Conservation (phyloP, 2,329 filamentous ascomycete species). For the Fusarium penzigii region DNA sequence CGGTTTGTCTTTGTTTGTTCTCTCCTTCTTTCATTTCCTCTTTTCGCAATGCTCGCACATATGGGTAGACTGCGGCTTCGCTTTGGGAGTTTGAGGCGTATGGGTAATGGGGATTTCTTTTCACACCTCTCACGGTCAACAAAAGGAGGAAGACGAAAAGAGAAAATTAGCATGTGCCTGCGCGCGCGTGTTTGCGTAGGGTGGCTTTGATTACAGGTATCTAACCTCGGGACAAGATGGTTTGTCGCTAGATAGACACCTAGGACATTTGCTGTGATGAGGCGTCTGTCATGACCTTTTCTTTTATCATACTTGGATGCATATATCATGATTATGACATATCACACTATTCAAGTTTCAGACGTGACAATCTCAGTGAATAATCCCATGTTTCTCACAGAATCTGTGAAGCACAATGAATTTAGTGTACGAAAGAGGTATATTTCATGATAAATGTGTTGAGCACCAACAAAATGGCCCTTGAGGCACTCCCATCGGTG, state of each 20-base stretch:
- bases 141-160: background rate
- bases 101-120: constrained; percentile 17
- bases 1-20: too few species aligned
- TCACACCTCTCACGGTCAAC: constrained; percentile 20
- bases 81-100: constrained; percentile 35
- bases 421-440: constrained; percentile 27
- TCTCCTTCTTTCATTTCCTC: constrained; percentile 20
- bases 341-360: background rate
- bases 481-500: constrained; percentile 5
- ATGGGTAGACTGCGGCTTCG: constrained; percentile 23
- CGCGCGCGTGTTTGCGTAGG: too few species aligned
- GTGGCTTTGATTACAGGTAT: too few species aligned
- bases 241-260: background rate
- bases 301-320: background rate
- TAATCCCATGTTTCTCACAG: background rate
- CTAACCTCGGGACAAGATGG: background rate
- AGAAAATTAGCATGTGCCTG: too few species aligned
- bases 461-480: constrained; percentile 22
- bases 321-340: constrained; percentile 19
- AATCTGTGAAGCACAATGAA: too few species aligned
- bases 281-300: background rate
- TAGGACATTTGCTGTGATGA: background rate
- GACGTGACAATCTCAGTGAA: background rate
- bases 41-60: constrained; percentile 16
- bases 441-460: constrained; percentile 26